Percentiles rank a stretch among this genome's conserved stretches.
phyloP scores from a whole-genome alignment of 768 basidiomycete species.

The Peribolospora kevripleyi region DNA sequence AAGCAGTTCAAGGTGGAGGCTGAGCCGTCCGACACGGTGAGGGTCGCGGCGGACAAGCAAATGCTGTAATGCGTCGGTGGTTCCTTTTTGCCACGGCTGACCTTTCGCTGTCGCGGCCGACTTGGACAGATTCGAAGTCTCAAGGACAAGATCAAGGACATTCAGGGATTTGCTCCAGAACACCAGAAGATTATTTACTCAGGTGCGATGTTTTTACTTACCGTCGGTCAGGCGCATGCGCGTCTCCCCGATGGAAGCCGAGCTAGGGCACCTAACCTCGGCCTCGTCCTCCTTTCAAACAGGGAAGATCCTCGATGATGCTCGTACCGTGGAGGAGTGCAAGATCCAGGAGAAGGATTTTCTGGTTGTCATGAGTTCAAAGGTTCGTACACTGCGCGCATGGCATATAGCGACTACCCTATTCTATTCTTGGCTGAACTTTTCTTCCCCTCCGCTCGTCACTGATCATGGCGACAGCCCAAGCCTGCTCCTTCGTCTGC shows the following conservation, averaged over 20 bases:
- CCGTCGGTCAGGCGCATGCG: not conserved
- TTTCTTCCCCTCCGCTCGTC: not conserved
- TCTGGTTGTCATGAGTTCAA: constrained; percentile 94
- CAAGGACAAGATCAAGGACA: constrained; percentile 57
- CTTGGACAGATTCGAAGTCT: constrained; percentile 31
- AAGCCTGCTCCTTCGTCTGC: constrained; percentile 16
- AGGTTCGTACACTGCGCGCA: constrained; percentile 29
- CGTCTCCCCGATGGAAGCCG: not conserved
- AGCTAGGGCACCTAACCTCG: too few species aligned
- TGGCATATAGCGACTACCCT: not conserved
- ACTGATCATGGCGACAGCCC: constrained; percentile 12
- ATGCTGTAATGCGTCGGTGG: not conserved
- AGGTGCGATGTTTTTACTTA: constrained; percentile 25
- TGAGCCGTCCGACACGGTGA: constrained; percentile 40
- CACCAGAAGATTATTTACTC: constrained; percentile 87
- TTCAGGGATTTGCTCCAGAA: constrained; percentile 47
- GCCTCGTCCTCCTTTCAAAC: constrained; percentile 2
- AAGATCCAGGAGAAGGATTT: constrained; percentile 98
- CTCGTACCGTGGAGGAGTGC: constrained; percentile 63
- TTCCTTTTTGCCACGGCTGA: not conserved
- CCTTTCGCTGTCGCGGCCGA: not conserved
- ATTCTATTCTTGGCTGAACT: too few species aligned
- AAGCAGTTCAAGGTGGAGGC: constrained; percentile 75
- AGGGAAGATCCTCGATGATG: constrained; percentile 81
- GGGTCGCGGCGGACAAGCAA: constrained; percentile 6